Evolutionary conservation across 352 stramenopile species (phyloP).

Genomic region (Phytopythium chamaehyphon): DNA sequence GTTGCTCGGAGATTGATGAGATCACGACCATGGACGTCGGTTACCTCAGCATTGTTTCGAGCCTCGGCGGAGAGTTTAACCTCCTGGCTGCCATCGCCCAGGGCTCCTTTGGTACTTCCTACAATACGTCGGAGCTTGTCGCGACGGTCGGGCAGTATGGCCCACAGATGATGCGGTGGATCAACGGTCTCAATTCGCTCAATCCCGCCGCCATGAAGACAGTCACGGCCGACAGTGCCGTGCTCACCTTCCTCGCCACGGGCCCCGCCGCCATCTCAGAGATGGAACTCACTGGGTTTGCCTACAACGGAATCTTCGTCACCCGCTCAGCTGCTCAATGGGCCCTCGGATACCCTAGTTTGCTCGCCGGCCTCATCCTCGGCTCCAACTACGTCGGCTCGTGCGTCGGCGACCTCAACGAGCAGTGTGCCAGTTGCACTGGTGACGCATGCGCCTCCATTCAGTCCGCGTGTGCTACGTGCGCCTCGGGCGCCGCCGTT

Average conservation of each 20-base stretch:
- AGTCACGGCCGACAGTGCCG: slow-evolving; percentile 31
- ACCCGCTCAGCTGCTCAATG: slow-evolving; percentile 52
- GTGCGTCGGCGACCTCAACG: slow-evolving; percentile 37
- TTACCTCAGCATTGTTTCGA: slow-evolving; percentile 66
- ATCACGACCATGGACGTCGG: slow-evolving; percentile 54
- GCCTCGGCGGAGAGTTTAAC: slow-evolving; percentile 51
- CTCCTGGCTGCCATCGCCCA: slow-evolving; percentile 43
- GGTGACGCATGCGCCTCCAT: slow-evolving; percentile 35
- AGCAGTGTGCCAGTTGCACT: slow-evolving; percentile 35
- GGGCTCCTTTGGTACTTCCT: slow-evolving; percentile 32
- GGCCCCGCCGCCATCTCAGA: slow-evolving; percentile 27
- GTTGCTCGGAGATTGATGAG: slow-evolving; percentile 49
- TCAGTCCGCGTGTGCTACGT: slow-evolving; percentile 30
- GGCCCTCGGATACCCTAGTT: slow-evolving; percentile 67
- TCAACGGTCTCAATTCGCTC: slow-evolving; percentile 78
- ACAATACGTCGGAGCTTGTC: slow-evolving; percentile 16
- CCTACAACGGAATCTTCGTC: slow-evolving; percentile 72
- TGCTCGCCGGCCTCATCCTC: slow-evolving; percentile 54
- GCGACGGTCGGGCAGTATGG: slow-evolving; percentile 33
- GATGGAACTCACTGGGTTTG: slow-evolving; percentile 55
- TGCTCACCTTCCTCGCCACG: slow-evolving; percentile 33
- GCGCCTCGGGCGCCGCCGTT: slow-evolving; percentile 28
- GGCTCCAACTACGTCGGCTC: slow-evolving; percentile 47
- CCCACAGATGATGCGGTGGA: slow-evolving; percentile 64
- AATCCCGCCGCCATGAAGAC: slow-evolving; percentile 60